Evolutionary conservation across 768 basidiomycete genomes (phyloP), one percentile per base, ranked within the genome.

Genomic region (Suillus paluster): DNA sequence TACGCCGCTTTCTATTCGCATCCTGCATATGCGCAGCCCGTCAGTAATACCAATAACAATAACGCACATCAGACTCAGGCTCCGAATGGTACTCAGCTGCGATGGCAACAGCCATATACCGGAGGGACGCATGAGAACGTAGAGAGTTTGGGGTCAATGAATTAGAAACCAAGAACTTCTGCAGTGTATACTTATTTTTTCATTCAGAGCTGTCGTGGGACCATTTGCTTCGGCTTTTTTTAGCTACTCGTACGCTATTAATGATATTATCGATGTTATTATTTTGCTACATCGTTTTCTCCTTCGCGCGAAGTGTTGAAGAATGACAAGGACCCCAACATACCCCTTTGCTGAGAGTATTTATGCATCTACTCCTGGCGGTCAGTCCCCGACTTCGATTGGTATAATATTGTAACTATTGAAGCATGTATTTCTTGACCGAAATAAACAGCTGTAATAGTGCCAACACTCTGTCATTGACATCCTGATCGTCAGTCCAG

Each of bases 21-120:
- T 27, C 59, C 48, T n/a, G 12, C 33, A 45, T 48, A 36, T 55
- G 34, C 12, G 5, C 62, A 27, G 33, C 30, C 36, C 19, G 52
- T 59, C 63, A 53, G 41, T n/a, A n/a, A n/a, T n/a, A n/a, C n/a
- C 44, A 45, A 39, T 19, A 50, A n/a, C 17, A 50, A n/a, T 19
- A 12, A 27, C 11, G 27, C 19, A 30, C 27, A 27, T 5, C 49
- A 30, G 17, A 27, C 27, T 64, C 74, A 68, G 56, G 70, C 67
- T 67, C 58, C 66, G 65, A 70, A 70, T 34, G 50, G 66, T 54
- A 66, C 70, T 56, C 67, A 63, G 39, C 63, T 78, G 53, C 73
- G 74, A 50, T 79, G 77, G 79, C 78, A 73, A 62, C 68, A 63
- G 58, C 74, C 77, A 56, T 77, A 78, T 45, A 59, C 62, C 27